A percentile compares a stretch with the other conserved stretches of the same genome.
These are phyloP conservation scores for Zizania latifolia DNA, from an alignment of 176 grass and related monocot genomes.

Conservation along the genomic window DNA sequence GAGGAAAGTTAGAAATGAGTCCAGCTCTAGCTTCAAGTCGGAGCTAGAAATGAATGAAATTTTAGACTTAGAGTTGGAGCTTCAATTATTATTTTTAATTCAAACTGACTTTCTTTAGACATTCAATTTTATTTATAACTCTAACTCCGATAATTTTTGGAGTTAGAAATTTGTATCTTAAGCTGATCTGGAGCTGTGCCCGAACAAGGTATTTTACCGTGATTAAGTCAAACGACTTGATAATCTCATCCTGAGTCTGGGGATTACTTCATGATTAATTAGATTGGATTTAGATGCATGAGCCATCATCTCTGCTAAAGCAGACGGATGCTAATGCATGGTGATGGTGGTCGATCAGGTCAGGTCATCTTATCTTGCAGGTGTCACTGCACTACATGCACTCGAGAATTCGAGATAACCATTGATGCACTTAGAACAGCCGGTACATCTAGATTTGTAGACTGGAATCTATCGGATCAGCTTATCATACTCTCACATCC, in stretches of 20 bases:
- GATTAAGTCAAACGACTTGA: background rate
- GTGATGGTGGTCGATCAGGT: background rate
- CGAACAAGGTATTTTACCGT: no score
- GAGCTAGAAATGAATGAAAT: no score
- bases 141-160: no score
- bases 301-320: background rate
- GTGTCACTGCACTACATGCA: background rate
- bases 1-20: no score
- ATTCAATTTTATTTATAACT: no score
- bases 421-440: background rate
- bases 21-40: no score
- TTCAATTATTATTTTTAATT: no score
- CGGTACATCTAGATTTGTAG: background rate
- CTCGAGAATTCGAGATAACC: background rate
- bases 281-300: background rate
- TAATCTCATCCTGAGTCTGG: background rate
- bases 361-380: background rate
- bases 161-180: no score
- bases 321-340: no score
- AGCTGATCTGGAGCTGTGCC: no score
- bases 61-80: no score
- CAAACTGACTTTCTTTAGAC: no score
- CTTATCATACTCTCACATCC: background rate
- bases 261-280: background rate
- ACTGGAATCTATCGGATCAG: background rate